A percentile compares a stretch with the other conserved stretches of the same genome.
Conservation (phyloP, 106 monocot species). For the Cymbidium sinense region DNA sequence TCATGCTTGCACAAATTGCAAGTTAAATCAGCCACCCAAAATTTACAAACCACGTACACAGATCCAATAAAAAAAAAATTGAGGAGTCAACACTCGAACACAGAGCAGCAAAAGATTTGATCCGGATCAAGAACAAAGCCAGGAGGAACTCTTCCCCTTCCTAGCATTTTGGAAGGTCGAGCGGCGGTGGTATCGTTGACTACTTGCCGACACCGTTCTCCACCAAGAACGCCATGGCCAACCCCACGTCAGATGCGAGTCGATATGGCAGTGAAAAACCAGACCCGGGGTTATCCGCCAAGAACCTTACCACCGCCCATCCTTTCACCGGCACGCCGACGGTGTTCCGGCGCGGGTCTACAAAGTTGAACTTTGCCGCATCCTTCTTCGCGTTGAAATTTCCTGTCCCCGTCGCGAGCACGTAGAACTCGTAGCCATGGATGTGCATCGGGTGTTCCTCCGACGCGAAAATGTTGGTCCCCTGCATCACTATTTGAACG, state of each 20-base stretch:
- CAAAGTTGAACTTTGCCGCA: conserved; percentile 45
- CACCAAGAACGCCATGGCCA: conserved; percentile 63
- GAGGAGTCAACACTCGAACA: too few relatives aligned
- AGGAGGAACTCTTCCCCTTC: too few relatives aligned
- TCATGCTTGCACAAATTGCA: too few relatives aligned
- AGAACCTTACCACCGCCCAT: conserved; percentile 61
- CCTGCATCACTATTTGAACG: conserved; percentile 65
- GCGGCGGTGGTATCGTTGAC: conserved; percentile 46
- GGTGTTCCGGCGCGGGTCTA: conserved; percentile 60
- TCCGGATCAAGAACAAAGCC: too few relatives aligned
- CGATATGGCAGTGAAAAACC: conserved; percentile 81
- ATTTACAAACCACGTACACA: too few relatives aligned
- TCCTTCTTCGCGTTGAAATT: conserved; percentile 41
- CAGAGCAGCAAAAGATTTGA: too few relatives aligned
- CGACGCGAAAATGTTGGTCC: conserved; percentile 35
- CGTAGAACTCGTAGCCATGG: conserved; percentile 64
- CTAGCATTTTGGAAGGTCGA: conserved; percentile 52
- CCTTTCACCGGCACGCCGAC: conserved; percentile 63
- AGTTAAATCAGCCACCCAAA: too few relatives aligned
- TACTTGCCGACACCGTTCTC: conserved; percentile 56
- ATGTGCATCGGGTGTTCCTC: conserved; percentile 74
- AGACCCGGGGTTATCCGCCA: conserved; percentile 55
- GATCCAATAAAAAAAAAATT: too few relatives aligned
- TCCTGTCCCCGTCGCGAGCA: conserved; percentile 47
- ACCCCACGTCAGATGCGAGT: conserved; percentile 51